phyloP scores from a whole-genome alignment of 805 yeast species.

The Cyberlindnera meyerae region DNA sequence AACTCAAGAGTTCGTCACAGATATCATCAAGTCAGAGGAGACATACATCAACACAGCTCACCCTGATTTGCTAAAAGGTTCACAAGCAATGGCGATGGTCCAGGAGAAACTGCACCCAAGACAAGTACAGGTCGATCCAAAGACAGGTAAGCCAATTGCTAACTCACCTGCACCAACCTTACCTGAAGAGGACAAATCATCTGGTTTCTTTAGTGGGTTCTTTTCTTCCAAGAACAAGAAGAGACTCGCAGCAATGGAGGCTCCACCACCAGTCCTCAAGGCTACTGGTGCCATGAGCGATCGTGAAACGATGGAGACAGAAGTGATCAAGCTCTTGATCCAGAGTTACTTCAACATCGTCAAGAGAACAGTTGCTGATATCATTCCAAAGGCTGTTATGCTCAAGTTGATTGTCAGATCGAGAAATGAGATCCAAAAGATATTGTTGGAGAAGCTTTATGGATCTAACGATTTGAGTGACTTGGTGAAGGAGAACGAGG shows the following conservation, averaged over 20 bases:
- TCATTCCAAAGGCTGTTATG: constrained; percentile 95
- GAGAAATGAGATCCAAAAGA: constrained; percentile 86
- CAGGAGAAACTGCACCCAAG: constrained; percentile 73
- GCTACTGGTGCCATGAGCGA: constrained; percentile 91
- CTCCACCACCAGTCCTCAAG: constrained; percentile 92
- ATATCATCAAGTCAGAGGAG: constrained; percentile 81
- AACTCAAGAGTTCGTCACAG: constrained; percentile 78
- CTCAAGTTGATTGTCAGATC: constrained; percentile 81
- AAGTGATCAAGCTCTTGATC: constrained; percentile 89
- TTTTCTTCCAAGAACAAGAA: constrained; percentile 89
- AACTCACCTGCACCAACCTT: constrained; percentile 27
- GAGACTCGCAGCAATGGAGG: constrained; percentile 91
- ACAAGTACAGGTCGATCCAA: constrained; percentile 78
- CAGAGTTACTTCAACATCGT: constrained; percentile 89
- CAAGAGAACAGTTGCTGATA: constrained; percentile 86
- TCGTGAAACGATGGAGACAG: constrained; percentile 94
- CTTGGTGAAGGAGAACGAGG: constrained; percentile 85
- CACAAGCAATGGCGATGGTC: constrained; percentile 90
- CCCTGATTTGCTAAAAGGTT: constrained; percentile 92
- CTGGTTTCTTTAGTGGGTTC: constrained; percentile 94
- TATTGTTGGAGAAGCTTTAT: constrained; percentile 80
- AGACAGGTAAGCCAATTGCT: constrained; percentile 76
- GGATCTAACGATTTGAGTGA: constrained; percentile 67
- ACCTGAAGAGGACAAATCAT: constrained; percentile 39
- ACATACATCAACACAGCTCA: constrained; percentile 97